Conservation (phyloP, 441 rosid genomes). For the Erodium chrysanthum region DNA sequence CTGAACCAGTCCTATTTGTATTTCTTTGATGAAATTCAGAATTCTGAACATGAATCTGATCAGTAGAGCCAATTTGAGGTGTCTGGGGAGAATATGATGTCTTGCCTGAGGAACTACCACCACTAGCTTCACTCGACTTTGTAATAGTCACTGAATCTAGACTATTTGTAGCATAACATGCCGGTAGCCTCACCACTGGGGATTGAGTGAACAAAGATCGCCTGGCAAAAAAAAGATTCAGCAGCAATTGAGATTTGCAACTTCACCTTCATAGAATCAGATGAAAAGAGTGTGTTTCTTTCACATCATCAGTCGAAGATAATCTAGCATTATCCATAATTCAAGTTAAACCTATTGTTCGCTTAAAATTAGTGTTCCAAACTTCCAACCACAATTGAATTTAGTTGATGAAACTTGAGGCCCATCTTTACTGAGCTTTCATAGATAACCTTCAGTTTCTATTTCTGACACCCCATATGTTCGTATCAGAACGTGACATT, state of each 20-base stretch:
- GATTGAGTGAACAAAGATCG: conserved; percentile 92
- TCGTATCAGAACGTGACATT: background rate
- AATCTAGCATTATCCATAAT: background rate
- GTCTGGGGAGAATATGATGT: conserved; percentile 29
- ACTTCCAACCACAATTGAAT: background rate
- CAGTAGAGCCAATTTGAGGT: conserved; percentile 26
- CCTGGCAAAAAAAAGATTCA: conserved; percentile 35
- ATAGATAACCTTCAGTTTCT: background rate
- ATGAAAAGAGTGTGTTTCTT: background rate
- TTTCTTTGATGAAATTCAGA: conserved; percentile 22
- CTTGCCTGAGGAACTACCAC: conserved; percentile 36
- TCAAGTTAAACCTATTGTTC: background rate
- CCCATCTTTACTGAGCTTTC: background rate
- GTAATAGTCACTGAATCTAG: conserved; percentile 31
- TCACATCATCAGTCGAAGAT: background rate
- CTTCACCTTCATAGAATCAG: conserved; percentile 5
- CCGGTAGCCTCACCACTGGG: conserved; percentile 42
- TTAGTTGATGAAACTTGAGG: background rate
- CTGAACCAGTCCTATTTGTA: conserved; percentile 24
- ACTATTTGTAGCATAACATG: conserved; percentile 25
- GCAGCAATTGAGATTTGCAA: conserved; percentile 8
- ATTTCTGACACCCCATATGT: background rate
- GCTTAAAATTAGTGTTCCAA: background rate
- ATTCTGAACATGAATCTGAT: conserved; percentile 23
- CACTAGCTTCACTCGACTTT: conserved; percentile 8